These are phyloP conservation scores for Globomyces pollinis-pini DNA, from an alignment of 192 early-diverging fungal species.

Conservation along the genomic window DNA sequence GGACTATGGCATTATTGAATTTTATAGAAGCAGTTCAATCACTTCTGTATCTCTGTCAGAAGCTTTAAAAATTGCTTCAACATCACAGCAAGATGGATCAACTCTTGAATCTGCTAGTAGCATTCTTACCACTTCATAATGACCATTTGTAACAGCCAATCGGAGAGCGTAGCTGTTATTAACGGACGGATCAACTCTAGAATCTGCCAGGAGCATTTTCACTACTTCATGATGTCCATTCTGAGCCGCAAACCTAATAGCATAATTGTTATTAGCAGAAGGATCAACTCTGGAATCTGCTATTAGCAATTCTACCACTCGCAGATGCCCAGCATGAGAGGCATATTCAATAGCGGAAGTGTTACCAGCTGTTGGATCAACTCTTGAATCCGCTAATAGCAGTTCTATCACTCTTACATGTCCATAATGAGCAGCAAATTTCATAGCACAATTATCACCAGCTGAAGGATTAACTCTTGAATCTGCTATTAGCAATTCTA, in stretches of 20 bases:
- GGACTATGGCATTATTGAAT: too few relatives aligned
- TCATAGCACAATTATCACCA: too few relatives aligned
- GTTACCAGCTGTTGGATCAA: background rate
- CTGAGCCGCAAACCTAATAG: background rate
- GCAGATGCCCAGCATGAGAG: background rate
- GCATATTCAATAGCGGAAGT: background rate
- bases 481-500: background rate
- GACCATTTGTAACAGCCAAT: too few relatives aligned
- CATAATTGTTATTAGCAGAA: background rate
- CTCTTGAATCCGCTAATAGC: background rate
- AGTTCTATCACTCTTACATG: background rate
- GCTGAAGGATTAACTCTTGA: background rate
- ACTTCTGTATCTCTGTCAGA: background rate
- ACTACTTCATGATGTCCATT: background rate
- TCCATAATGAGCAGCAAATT: too few relatives aligned
- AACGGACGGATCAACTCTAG: background rate
- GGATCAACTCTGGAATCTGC: background rate
- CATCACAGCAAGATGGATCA: background rate
- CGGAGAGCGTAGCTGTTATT: too few relatives aligned
- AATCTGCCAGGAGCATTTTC: background rate
- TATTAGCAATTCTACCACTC: background rate
- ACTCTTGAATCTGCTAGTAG: background rate
- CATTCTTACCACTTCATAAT: background rate
- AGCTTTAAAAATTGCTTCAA: background rate
- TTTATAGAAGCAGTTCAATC: background rate